A percentile compares a stretch with the other conserved stretches of the same genome.
Evolutionary conservation across 495 filamentous ascomycete species (phyloP).

Genomic region (Bacidia gigantensis): DNA sequence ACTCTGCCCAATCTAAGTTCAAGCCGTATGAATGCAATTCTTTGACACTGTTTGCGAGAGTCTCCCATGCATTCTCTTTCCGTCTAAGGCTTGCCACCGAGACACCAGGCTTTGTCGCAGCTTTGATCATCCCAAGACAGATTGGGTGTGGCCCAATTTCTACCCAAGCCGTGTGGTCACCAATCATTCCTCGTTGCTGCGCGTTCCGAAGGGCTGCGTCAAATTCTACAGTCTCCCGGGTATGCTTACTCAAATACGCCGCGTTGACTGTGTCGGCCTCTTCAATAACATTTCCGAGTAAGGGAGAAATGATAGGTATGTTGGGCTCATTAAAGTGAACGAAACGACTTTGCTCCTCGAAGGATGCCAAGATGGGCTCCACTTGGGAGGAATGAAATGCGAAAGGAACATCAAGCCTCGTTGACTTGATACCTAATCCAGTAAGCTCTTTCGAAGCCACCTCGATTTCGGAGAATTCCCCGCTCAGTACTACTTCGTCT

Average conservation of each 20-base stretch:
- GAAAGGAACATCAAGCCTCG: constrained; percentile 33
- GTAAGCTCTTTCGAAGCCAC: constrained; percentile 4
- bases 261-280: constrained; percentile 17
- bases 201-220: constrained; percentile 18
- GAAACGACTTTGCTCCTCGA: constrained; percentile 24
- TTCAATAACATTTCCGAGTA: constrained; percentile 17
- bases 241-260: constrained; percentile 20
- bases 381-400: constrained; percentile 43
- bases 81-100: constrained; percentile 34
- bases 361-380: constrained; percentile 35
- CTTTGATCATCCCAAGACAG: constrained; percentile 19
- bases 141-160: constrained; percentile 33
- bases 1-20: constrained; percentile 53
- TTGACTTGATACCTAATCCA: constrained; percentile 17
- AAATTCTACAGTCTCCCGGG: constrained; percentile 25
- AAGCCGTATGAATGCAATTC: constrained; percentile 43
- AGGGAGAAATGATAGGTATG: constrained; percentile 24
- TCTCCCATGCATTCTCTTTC: constrained; percentile 36
- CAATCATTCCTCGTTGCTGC: constrained; percentile 11
- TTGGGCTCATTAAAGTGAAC: constrained; percentile 25
- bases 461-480: constrained; percentile 29
- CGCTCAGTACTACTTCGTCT: constrained; percentile 47
- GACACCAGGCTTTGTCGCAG: constrained; percentile 20
- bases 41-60: constrained; percentile 36
- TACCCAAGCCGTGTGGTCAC: constrained; percentile 22